Evolutionary conservation across 345 rosid species (phyloP), one percentile per base, ranked within the genome.

Genomic region (Draba incana): DNA sequence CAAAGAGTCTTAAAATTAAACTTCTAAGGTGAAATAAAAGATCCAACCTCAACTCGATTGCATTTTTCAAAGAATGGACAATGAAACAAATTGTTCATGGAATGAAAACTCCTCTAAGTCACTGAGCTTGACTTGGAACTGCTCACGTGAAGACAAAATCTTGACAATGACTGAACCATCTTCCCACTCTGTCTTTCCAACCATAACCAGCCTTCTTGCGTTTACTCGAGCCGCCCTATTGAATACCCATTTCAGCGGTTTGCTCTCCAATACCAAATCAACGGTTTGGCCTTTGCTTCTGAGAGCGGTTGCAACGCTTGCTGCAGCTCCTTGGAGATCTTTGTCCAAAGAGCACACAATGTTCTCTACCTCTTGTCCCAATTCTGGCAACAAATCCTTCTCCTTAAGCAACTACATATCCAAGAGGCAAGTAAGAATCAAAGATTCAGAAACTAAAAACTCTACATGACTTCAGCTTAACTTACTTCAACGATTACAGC

Each of bases 161-260:
- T 93, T 93, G 13, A 93, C 97, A 45, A 84, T 51, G 50, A 93
- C 98, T 79, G 83, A 82, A 57, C 92, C 96, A 78, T 82, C 81
- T 78, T 84, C 78, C 94, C 97, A 93, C 76, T 93, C 98, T 0
- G 55, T 74, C 49, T 71, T 82, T 46, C 98, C 96, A 48, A 93
- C 97, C 77, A 93, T 70, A 76, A 90, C 74, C 77, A 90, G 78
- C 81, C 94, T 84, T 37, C 78, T 78, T n/a, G 94, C 94, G 75
- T 88, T 83, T 68, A 83, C 69, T 5, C 98, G 81, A 38, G 82
- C 85, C 1, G 97, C 98, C 51, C 98, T 84, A 77, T 88, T 88
- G 86, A 93, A 93, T 47, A 90, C 96, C 98, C 98, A 90, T 80
- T 88, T 93, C 30, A 93, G 72, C 6, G 96, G 89, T 83, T 93